Evolutionary conservation across 2,329 filamentous ascomycete genomes (phyloP).

Genomic region (Scortechinia acanthostroma): DNA sequence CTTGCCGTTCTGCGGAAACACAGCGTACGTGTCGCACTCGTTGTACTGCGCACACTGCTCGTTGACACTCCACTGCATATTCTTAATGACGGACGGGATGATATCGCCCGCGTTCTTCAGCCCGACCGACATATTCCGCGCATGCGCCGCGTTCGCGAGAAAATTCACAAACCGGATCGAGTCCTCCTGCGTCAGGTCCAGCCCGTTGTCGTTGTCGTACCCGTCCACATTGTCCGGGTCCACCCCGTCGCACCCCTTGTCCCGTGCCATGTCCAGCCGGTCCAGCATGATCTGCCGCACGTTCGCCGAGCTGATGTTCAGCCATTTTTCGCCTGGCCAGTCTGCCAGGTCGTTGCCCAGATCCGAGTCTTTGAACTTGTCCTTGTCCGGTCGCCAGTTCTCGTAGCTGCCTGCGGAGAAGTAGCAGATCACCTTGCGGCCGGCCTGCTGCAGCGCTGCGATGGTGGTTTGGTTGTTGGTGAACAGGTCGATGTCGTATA

Average conservation of each 20-base stretch:
- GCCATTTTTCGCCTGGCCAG: conserved; percentile 50
- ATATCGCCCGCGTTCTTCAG: conserved; percentile 48
- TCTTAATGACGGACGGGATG: conserved; percentile 19
- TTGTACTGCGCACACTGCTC: conserved; percentile 45
- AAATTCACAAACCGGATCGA: conserved; percentile 40
- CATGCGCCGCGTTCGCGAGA: conserved; percentile 34
- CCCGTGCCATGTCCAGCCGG: conserved; percentile 37
- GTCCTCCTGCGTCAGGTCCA: conserved; percentile 36
- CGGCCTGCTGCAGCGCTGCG: conserved; percentile 30
- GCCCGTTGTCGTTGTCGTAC: conserved; percentile 42
- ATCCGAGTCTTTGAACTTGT: conserved; percentile 33
- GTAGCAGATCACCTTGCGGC: conserved; percentile 52
- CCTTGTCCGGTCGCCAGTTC: conserved; percentile 38
- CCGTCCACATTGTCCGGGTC: conserved; percentile 53
- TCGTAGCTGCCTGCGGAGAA: conserved; percentile 56
- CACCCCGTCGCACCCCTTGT: conserved; percentile 48
- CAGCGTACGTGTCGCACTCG: conserved; percentile 38
- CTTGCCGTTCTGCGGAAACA: conserved; percentile 40
- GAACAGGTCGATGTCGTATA: conserved; percentile 1
- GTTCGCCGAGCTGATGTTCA: conserved; percentile 35
- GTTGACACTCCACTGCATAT: conserved; percentile 47
- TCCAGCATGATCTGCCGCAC: conserved; percentile 43
- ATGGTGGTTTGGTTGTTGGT: conserved; percentile 18
- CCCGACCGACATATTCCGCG: conserved; percentile 37
- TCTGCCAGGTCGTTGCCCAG: conserved; percentile 39